Conservation (phyloP, 129 eudicot species). For the Oenanthe sinensis region DNA sequence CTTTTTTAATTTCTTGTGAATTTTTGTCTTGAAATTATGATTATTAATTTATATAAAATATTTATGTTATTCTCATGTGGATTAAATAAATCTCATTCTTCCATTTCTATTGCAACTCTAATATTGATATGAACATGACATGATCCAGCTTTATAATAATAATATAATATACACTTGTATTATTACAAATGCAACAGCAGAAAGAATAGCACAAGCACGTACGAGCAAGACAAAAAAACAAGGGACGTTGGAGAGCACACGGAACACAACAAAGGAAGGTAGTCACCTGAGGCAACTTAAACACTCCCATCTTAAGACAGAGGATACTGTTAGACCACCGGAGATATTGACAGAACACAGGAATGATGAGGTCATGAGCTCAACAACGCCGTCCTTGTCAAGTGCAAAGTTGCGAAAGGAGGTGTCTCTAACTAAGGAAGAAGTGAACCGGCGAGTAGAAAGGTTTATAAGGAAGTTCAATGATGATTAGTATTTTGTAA, state of each 20-base stretch:
- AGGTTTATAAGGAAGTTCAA: constrained; percentile 69
- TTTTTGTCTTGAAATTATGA: background rate
- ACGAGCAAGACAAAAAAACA: constrained; percentile 29
- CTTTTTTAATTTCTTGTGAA: background rate
- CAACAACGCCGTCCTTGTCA: background rate
- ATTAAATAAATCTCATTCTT: too few relatives aligned
- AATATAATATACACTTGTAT: background rate
- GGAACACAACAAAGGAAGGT: constrained; percentile 57
- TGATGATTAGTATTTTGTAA: constrained; percentile 32
- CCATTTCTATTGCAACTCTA: too few relatives aligned
- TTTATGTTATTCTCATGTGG: too few relatives aligned
- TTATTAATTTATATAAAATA: too few relatives aligned
- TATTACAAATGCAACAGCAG: constrained; percentile 13
- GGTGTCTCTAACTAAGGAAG: constrained; percentile 60
- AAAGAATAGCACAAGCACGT: constrained; percentile 19
- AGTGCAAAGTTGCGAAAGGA: constrained; percentile 43
- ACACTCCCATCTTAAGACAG: constrained; percentile 24
- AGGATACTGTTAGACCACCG: constrained; percentile 20
- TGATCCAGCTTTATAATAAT: background rate
- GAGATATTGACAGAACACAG: constrained; percentile 38
- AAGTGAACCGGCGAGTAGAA: constrained; percentile 78
- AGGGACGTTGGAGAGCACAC: constrained; percentile 53
- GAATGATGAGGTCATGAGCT: constrained; percentile 14
- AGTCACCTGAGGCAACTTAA: constrained; percentile 44
- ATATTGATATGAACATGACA: background rate